A percentile compares a stretch with the other conserved stretches of the same genome.
Evolutionary conservation across 164 flowering plant genomes (phyloP).

Genomic region (Tinospora cordifolia): DNA sequence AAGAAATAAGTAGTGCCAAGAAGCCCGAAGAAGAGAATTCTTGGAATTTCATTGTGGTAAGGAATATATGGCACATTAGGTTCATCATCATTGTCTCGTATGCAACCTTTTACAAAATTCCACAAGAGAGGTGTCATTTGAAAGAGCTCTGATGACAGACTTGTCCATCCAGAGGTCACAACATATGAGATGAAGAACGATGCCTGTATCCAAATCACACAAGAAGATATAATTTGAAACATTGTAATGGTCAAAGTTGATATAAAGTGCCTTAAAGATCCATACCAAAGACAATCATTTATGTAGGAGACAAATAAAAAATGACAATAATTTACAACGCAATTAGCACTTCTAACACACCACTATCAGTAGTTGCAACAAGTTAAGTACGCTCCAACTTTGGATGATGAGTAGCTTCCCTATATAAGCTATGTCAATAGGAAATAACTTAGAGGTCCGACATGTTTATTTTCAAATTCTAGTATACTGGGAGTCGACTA

Average conservation of each 20-base stretch:
- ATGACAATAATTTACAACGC: not conserved
- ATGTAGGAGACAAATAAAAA: not conserved
- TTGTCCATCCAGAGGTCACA: slow-evolving; percentile 91
- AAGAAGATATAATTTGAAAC: not conserved
- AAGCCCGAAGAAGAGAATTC: slow-evolving; percentile 70
- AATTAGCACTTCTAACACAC: too few species aligned
- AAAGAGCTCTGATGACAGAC: slow-evolving; percentile 59
- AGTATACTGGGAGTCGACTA: too few species aligned
- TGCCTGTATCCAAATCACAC: slow-evolving; percentile 41
- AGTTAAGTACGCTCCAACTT: too few species aligned
- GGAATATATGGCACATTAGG: slow-evolving; percentile 50
- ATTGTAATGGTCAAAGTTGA: not conserved
- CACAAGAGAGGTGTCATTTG: slow-evolving; percentile 39
- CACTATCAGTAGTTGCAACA: too few species aligned
- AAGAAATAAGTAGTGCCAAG: slow-evolving; percentile 82
- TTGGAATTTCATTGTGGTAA: slow-evolving; percentile 62
- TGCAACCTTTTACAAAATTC: slow-evolving; percentile 32
- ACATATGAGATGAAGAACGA: slow-evolving; percentile 86
- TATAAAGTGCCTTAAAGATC: not conserved
- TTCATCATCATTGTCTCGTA: slow-evolving; percentile 27
- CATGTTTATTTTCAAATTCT: too few species aligned
- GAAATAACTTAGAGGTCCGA: too few species aligned
- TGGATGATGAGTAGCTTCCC: too few species aligned
- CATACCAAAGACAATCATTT: not conserved
- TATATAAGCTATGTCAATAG: too few species aligned